Evolutionary conservation across 495 filamentous ascomycete species (phyloP).

Genomic region (Penicillium silybi): DNA sequence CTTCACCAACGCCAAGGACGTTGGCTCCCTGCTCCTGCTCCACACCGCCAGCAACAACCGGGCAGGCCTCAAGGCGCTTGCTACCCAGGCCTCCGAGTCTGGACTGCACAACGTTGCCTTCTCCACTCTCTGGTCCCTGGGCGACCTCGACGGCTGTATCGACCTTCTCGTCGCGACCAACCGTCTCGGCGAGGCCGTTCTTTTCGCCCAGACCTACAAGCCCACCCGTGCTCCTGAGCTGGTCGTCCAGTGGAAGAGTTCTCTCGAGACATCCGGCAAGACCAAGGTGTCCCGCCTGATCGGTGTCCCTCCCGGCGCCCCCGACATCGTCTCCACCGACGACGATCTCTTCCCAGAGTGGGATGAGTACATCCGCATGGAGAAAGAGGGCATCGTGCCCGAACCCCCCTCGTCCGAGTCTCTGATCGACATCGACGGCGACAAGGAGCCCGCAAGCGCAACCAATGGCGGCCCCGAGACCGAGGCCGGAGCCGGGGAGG

Average conservation of each 20-base stretch:
- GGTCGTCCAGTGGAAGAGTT: conserved; percentile 73
- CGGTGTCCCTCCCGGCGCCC: conserved; percentile 66
- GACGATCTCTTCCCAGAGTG: conserved; percentile 93
- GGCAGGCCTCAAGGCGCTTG: conserved; percentile 67
- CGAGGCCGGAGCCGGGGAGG: conserved; percentile 12
- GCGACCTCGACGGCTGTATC: conserved; percentile 76
- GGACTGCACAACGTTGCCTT: conserved; percentile 91
- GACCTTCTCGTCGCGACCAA: conserved; percentile 74
- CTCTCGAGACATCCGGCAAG: conserved; percentile 74
- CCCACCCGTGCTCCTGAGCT: conserved; percentile 69
- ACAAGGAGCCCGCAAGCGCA: conserved; percentile 25
- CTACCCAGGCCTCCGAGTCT: conserved; percentile 65
- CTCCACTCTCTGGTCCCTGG: conserved; percentile 81
- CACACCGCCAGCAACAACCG: conserved; percentile 76
- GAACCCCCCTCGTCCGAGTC: conserved; percentile 42
- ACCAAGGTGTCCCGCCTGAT: conserved; percentile 76
- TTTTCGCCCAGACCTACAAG: conserved; percentile 93
- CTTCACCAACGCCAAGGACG: conserved; percentile 82
- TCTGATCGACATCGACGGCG: conserved; percentile 46
- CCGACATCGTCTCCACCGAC: conserved; percentile 59
- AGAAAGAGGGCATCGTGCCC: conserved; percentile 58
- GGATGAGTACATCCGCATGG: conserved; percentile 81
- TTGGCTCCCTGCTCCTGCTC: conserved; percentile 82
- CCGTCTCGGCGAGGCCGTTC: conserved; percentile 75
- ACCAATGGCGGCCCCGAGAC: conserved; percentile 35